These are phyloP conservation scores for Auxenochlorella pyrenoidosa DNA, from an alignment of 139 green algal species.

Conservation along the genomic window DNA sequence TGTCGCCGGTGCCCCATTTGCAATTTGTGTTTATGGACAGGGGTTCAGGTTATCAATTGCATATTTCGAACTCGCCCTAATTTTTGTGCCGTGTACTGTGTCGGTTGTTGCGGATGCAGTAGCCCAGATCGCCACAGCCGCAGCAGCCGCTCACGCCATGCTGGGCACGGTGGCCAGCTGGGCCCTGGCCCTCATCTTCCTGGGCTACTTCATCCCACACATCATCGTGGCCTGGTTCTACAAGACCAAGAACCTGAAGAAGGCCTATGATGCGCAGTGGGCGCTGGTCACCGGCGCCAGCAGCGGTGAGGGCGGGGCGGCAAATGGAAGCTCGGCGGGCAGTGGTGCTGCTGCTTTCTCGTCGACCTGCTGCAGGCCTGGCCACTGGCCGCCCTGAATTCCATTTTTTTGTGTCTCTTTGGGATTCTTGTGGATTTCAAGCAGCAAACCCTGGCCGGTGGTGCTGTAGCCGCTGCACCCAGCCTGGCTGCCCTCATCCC, in stretches of 20 bases:
- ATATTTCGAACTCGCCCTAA: no score
- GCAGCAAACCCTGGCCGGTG: neutral
- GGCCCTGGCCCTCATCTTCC: slow-evolving; percentile 44
- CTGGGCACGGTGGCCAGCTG: slow-evolving; percentile 32
- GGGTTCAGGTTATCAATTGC: no score
- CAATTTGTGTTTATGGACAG: no score
- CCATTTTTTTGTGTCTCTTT: no score
- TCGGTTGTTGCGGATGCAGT: no score
- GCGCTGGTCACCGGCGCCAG: slow-evolving; percentile 92
- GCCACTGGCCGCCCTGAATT: no score
- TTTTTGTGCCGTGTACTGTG: no score
- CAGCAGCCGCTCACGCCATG: slow-evolving; percentile 9
- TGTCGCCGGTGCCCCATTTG: no score
- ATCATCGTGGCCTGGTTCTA: slow-evolving; percentile 68
- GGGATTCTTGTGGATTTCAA: neutral
- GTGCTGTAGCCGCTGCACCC: neutral
- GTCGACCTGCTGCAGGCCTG: no score
- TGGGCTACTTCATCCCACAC: slow-evolving; percentile 77
- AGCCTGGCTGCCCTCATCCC: neutral
- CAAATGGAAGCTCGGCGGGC: neutral
- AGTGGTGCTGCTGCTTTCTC: no score
- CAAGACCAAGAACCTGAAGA: slow-evolving; percentile 88
- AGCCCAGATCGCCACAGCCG: neutral
- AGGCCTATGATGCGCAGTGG: slow-evolving; percentile 90
- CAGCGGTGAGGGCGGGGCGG: slow-evolving; percentile 65